These are phyloP conservation scores for Buddleja alternifolia DNA, from an alignment of 257 asterid species.

Conservation along the genomic window DNA sequence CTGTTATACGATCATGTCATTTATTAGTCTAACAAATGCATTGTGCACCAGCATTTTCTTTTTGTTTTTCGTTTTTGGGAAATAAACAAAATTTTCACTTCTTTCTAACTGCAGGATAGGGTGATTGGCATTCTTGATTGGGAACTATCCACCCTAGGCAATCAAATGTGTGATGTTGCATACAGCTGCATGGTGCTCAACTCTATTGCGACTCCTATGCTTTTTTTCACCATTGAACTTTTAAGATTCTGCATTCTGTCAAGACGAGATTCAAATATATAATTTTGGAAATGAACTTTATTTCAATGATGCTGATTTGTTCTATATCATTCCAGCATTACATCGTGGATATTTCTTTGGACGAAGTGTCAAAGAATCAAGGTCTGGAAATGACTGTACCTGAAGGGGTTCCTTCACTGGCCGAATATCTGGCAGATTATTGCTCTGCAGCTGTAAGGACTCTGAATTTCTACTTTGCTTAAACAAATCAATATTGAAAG, in stretches of 20 bases:
- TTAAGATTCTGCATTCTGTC: not conserved
- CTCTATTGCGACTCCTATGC: constrained; percentile 28
- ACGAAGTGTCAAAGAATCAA: constrained; percentile 48
- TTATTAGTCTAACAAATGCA: not conserved
- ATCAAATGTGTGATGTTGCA: constrained; percentile 97
- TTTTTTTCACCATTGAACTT: not conserved
- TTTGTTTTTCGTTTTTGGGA: constrained; percentile 18
- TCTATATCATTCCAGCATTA: constrained; percentile 59
- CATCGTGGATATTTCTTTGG: constrained; percentile 62
- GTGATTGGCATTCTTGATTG: constrained; percentile 96
- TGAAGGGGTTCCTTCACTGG: constrained; percentile 80
- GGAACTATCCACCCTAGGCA: constrained; percentile 95
- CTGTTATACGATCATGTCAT: not conserved
- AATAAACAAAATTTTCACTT: not conserved
- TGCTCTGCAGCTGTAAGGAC: constrained; percentile 80
- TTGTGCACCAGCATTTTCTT: not conserved
- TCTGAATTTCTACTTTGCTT: constrained; percentile 12
- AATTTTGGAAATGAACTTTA: not conserved
- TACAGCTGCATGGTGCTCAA: constrained; percentile 82
- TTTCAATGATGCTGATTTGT: constrained; percentile 24
- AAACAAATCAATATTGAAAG: constrained; percentile 5
- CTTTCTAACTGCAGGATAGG: constrained; percentile 68
- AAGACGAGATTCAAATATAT: constrained; percentile 7
- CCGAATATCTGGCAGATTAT: constrained; percentile 75
- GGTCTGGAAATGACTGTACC: constrained; percentile 75